Conservation (phyloP, 768 basidiomycete genomes). For the Lentinula detonsa region DNA sequence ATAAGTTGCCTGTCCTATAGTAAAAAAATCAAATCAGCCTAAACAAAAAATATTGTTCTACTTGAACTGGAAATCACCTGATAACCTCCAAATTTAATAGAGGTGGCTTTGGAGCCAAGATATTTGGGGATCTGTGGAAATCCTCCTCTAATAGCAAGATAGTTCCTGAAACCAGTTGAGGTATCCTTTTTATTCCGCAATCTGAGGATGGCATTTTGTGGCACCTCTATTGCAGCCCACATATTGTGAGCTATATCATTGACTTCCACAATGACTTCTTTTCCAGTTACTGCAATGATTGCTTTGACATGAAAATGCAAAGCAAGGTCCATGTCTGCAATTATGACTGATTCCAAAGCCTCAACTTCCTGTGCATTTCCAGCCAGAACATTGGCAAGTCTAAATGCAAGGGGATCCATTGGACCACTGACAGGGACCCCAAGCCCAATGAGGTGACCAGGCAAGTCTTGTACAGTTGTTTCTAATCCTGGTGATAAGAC, state of each 20-base stretch:
- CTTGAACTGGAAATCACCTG: constrained; percentile 28
- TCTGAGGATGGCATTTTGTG: constrained; percentile 26
- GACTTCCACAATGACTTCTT: constrained; percentile 33
- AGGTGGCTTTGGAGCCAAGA: constrained; percentile 62
- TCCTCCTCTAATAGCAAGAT: constrained; percentile 53
- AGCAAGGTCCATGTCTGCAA: constrained; percentile 36
- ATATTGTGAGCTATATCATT: constrained; percentile 30
- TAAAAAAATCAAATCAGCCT: constrained; percentile 6
- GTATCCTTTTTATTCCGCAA: constrained; percentile 15
- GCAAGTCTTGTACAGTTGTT: constrained; percentile 52
- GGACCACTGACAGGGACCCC: constrained; percentile 63
- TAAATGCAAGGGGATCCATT: constrained; percentile 55
- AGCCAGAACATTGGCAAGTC: constrained; percentile 51
- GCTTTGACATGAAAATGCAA: constrained; percentile 44
- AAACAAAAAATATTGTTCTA: neutral
- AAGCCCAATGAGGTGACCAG: constrained; percentile 43
- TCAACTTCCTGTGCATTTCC: constrained; percentile 47
- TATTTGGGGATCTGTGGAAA: constrained; percentile 52
- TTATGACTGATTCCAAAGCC: constrained; percentile 47
- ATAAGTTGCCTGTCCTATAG: constrained; percentile 46
- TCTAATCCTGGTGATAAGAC: constrained; percentile 52
- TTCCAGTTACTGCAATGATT: constrained; percentile 54
- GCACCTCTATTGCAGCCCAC: constrained; percentile 47
- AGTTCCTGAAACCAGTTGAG: constrained; percentile 42
- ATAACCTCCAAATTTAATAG: constrained; percentile 55